Percentiles rank a stretch among this genome's conserved stretches.
Conservation (phyloP, 148 eudicot genomes). For the Dianthus caryophyllus region DNA sequence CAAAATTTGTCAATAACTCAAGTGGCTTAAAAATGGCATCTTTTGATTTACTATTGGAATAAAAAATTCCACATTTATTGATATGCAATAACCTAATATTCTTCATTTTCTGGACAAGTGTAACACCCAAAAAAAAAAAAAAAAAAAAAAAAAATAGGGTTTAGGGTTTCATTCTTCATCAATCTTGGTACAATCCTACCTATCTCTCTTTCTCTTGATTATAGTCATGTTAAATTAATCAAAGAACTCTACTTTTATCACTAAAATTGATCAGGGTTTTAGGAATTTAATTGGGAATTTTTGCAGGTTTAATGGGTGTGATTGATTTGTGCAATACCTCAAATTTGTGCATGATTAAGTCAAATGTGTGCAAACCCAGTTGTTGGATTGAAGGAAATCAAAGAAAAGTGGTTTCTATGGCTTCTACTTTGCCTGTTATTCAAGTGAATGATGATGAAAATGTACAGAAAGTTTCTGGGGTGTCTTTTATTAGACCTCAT, state of each 20-base stretch:
- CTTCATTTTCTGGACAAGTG: too few species aligned
- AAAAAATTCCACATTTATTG: background rate
- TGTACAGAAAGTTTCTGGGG: slow-evolving; percentile 41
- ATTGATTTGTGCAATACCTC: slow-evolving; percentile 51
- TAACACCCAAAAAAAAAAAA: too few species aligned
- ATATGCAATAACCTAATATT: too few species aligned
- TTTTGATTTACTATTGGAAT: background rate
- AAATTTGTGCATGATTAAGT: slow-evolving; percentile 34
- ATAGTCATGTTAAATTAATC: background rate
- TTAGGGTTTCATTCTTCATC: slow-evolving; percentile 21
- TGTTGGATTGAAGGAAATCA: slow-evolving; percentile 28
- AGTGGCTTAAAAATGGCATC: background rate
- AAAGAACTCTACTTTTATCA: background rate
- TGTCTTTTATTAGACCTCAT: slow-evolving; percentile 73
- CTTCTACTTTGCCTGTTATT: slow-evolving; percentile 46
- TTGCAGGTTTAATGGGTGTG: slow-evolving; percentile 51
- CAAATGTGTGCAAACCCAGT: slow-evolving; percentile 26
- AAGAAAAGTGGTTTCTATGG: slow-evolving; percentile 51
- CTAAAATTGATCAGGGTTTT: background rate
- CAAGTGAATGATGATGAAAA: slow-evolving; percentile 29
- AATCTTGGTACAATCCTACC: too few species aligned
- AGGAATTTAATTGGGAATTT: slow-evolving; percentile 9
- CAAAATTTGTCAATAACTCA: too few species aligned
- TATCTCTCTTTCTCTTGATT: too few species aligned
- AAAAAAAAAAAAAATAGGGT: background rate